Evolutionary conservation across 2,329 filamentous ascomycete genomes (phyloP).

Genomic region (Venturiaceae sp.): DNA sequence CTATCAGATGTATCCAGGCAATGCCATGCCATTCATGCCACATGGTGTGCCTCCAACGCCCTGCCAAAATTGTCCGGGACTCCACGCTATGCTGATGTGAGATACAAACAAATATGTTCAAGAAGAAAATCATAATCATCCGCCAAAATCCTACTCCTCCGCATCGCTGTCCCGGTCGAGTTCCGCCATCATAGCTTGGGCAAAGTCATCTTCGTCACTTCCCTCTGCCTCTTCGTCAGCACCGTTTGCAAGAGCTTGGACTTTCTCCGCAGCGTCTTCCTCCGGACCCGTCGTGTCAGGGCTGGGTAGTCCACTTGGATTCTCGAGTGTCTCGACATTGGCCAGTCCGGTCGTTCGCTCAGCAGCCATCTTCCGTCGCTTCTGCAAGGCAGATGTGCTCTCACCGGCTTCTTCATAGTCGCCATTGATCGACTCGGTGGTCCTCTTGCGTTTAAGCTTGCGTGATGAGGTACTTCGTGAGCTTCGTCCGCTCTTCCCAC

Average conservation of each 20-base stretch:
- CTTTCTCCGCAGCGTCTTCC: constrained; percentile 25
- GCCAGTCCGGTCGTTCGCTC: constrained; percentile 36
- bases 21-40: not conserved
- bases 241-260: constrained; percentile 10
- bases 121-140: not conserved
- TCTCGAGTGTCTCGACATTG: constrained; percentile 29
- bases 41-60: not conserved
- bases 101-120: not conserved
- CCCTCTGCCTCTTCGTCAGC: constrained; percentile 20
- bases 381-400: constrained; percentile 29
- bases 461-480: constrained; percentile 13
- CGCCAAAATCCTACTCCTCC: not conserved
- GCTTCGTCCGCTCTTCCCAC: constrained; percentile 8
- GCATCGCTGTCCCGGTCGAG: constrained; percentile 18
- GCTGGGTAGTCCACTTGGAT: constrained; percentile 28
- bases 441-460: constrained; percentile 23
- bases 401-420: constrained; percentile 30
- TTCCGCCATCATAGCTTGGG: constrained; percentile 19
- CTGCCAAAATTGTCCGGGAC: not conserved
- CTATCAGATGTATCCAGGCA: not conserved
- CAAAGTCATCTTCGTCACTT: constrained; percentile 37
- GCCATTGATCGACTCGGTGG: constrained; percentile 17
- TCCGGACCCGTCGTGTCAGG: constrained; percentile 29
- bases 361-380: constrained; percentile 37
- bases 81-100: not conserved